Base-by-base conservation (phyloP, 2,329 filamentous ascomycete species). In the Rachicladosporium sp. region DNA sequence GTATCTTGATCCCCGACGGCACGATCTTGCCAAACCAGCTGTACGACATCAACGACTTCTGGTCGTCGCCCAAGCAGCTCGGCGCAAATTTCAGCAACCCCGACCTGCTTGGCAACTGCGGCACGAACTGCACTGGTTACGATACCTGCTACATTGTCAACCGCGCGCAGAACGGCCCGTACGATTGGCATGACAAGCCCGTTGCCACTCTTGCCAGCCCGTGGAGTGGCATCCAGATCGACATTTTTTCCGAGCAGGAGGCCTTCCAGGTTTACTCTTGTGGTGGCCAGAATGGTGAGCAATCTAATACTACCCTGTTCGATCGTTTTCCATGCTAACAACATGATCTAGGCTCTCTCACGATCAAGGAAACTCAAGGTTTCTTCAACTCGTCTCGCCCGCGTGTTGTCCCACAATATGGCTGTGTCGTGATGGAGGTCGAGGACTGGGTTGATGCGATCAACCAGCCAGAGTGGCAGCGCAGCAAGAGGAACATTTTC, bases 371-470 rank as follows among this genome's bases (percentile, higher is more conserved):
- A 44, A 80, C 76, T 0, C 82, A 87, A 59, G 82, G 82, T 10
- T 63, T 81, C 3, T 61, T 67, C 45, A 68, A 73, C 45, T 46
- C 62, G 2, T 61, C 65, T 27, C 73, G 78, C 50, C 73, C 76
- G 3, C 68, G 78, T 30, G 73, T 73, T 6, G 80, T 86, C 19
- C 71, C 75, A 41, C 59, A 88, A 66, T 85, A 87, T 55, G 87
- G 85, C 27, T 95, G 89, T 61, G 56, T 94, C 19, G 89, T 94
- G 36, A 73, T 95, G 61, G 89, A 95, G 66, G 84, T 91, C 9
- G 76, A 95, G 69, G 87, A 91, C 59, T 95, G 78, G 75, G 93
- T 95, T 55, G 88, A 93, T 57, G 87, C 73, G 19, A 91, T 96
- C 64, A 95, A 94, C 64, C 93, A 94, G 62, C 88, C 88, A 0